Conservation (phyloP, 805 yeast genomes). For the Yueomyces sinensis region DNA sequence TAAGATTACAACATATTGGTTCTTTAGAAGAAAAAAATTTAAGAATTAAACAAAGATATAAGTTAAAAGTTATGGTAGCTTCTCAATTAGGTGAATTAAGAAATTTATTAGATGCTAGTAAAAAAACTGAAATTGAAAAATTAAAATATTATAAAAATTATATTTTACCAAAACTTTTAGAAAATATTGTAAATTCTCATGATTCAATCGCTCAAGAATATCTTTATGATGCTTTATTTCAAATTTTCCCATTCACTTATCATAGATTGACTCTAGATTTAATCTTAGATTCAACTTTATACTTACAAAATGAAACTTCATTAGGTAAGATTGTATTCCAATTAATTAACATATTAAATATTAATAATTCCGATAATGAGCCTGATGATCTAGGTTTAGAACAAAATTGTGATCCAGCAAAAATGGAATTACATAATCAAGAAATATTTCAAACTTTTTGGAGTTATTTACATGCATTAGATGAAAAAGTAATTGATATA, state of each 20-base stretch:
- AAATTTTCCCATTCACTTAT: slow-evolving; percentile 86
- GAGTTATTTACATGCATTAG: slow-evolving; percentile 44
- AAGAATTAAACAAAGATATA: slow-evolving; percentile 67
- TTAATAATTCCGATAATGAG: too few relatives aligned
- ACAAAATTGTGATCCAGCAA: not conserved
- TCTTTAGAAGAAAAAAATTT: slow-evolving; percentile 68
- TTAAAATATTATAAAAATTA: slow-evolving; percentile 25
- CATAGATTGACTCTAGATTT: slow-evolving; percentile 62
- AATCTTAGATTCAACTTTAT: slow-evolving; percentile 50
- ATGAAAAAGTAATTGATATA: slow-evolving; percentile 46
- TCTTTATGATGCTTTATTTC: slow-evolving; percentile 75
- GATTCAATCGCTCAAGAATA: slow-evolving; percentile 88
- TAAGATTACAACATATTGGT: slow-evolving; percentile 88
- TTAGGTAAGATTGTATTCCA: too few relatives aligned
- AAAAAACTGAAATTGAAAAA: slow-evolving; percentile 28
- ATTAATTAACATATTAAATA: too few relatives aligned
- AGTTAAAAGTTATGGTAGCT: slow-evolving; percentile 80
- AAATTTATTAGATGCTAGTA: slow-evolving; percentile 64
- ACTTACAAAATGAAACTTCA: too few relatives aligned
- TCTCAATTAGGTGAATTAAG: slow-evolving; percentile 77
- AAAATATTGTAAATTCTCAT: slow-evolving; percentile 82
- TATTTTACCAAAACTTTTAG: slow-evolving; percentile 67
- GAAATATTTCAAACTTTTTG: slow-evolving; percentile 39
- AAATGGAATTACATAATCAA: not conserved
- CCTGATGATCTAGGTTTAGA: too few relatives aligned